Evolutionary conservation across 2,329 filamentous ascomycete genomes (phyloP).

Genomic region (Pseudogymnoascus sp.): DNA sequence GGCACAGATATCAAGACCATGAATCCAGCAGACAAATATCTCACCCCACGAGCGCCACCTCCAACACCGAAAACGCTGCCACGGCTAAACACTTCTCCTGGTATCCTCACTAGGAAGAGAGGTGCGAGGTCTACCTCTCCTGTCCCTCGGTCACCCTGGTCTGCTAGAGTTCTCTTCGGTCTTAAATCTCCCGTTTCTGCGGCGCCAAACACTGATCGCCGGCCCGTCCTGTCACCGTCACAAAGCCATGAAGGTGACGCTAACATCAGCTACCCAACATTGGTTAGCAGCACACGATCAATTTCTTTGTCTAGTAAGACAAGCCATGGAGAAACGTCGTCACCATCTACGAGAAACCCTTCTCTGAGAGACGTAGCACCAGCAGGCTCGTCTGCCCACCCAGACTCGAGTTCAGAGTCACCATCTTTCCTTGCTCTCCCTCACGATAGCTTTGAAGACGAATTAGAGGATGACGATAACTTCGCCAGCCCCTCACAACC

Average conservation of each 20-base stretch:
- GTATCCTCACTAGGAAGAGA: constrained; percentile 23
- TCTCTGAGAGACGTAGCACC: not conserved
- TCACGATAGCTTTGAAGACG: constrained; percentile 41
- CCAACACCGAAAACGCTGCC: constrained; percentile 37
- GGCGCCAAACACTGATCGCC: constrained; percentile 16
- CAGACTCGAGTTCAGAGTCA: not conserved
- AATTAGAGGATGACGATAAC: constrained; percentile 50
- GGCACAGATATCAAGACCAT: constrained; percentile 59
- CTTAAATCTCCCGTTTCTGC: constrained; percentile 16
- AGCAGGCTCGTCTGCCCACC: not conserved
- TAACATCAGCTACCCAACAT: constrained; percentile 12
- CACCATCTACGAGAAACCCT: not conserved
- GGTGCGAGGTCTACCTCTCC: constrained; percentile 24
- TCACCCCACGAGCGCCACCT: constrained; percentile 55
- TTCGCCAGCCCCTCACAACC: constrained; percentile 39
- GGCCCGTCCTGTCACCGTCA: constrained; percentile 19
- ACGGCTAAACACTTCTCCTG: constrained; percentile 37
- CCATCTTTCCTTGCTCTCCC: constrained; percentile 29
- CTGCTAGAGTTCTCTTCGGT: constrained; percentile 24
- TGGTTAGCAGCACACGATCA: not conserved
- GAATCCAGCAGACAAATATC: constrained; percentile 69
- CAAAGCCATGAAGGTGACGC: constrained; percentile 13
- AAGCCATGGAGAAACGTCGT: not conserved
- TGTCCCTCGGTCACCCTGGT: constrained; percentile 19
- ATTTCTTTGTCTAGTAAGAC: not conserved